phyloP scores from a whole-genome alignment of 148 eudicot species.

The Rhododendron mucronatum region DNA sequence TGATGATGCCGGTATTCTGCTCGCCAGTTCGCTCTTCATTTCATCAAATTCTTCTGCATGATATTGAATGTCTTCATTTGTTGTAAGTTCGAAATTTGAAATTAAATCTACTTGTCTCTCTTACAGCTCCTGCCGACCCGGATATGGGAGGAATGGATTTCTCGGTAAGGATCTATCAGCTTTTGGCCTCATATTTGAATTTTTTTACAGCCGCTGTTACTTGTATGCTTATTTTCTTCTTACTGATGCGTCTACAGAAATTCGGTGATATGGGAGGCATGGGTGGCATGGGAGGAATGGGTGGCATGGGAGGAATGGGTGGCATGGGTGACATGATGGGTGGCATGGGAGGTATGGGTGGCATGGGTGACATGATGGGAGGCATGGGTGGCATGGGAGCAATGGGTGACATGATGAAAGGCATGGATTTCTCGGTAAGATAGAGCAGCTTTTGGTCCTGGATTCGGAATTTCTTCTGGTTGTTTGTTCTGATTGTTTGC shows the following conservation, averaged over 20 bases:
- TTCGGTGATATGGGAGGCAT: constrained; percentile 39
- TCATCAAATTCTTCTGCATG: neutral
- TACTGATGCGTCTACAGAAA: constrained; percentile 44
- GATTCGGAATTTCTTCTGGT: neutral
- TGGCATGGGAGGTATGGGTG: constrained; percentile 39
- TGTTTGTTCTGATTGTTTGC: neutral
- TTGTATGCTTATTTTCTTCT: neutral
- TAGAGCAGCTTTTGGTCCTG: neutral
- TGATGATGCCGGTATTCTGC: constrained; percentile 50
- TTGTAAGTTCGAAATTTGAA: neutral
- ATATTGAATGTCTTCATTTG: neutral
- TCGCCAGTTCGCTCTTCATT: neutral
- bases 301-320: neutral
- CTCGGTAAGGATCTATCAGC: constrained; percentile 50
- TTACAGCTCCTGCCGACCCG: constrained; percentile 56
- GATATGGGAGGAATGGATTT: constrained; percentile 95
- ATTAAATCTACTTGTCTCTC: neutral
- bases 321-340: constrained; percentile 18
- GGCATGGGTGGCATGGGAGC: constrained; percentile 42
- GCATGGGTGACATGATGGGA: constrained; percentile 32
- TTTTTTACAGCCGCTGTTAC: neutral
- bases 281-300: neutral
- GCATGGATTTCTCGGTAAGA: constrained; percentile 35
- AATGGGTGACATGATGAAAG: constrained; percentile 40
- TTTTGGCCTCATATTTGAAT: neutral